Percentiles rank a stretch among this genome's conserved stretches.
Evolutionary conservation across 352 stramenopile genomes (phyloP).

Genomic region (Phytophthora tentaculata): DNA sequence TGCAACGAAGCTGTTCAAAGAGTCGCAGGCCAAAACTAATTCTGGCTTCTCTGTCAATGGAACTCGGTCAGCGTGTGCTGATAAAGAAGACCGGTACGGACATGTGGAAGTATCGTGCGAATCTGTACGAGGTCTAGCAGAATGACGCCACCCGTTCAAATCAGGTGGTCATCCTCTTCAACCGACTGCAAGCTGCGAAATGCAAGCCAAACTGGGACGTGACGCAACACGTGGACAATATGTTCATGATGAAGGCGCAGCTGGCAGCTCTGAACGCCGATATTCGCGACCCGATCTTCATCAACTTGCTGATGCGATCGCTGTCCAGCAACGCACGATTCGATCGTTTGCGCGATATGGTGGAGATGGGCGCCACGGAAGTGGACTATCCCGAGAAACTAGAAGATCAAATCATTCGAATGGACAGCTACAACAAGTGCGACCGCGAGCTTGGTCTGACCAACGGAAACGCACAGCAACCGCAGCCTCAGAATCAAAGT

Average conservation of each 20-base stretch:
- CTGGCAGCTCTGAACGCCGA: neutral
- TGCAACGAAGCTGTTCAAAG: neutral
- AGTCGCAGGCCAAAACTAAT: neutral
- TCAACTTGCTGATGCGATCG: neutral
- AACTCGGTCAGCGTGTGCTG: conserved; percentile 6
- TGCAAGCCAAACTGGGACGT: conserved; percentile 14
- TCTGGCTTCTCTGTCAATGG: neutral
- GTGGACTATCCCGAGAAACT: conserved; percentile 11
- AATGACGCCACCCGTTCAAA: conserved; percentile 10
- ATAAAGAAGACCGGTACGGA: neutral
- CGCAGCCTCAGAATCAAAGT: neutral
- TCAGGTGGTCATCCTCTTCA: conserved; percentile 16
- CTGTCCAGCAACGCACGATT: neutral
- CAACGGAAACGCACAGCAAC: neutral
- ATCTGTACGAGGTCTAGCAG: conserved; percentile 2
- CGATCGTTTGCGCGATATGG: neutral
- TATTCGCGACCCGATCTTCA: neutral
- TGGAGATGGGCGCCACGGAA: neutral
- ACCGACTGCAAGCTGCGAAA: conserved; percentile 2
- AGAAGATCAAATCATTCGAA: conserved; percentile 12
- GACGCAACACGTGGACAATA: neutral
- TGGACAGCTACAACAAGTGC: conserved; percentile 9
- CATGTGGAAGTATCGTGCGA: conserved; percentile 16
- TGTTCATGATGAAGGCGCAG: neutral
- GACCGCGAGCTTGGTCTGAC: neutral